These are phyloP conservation scores for Stephanodiscus triporus DNA, from an alignment of 108 stramenopile species.

Conservation along the genomic window DNA sequence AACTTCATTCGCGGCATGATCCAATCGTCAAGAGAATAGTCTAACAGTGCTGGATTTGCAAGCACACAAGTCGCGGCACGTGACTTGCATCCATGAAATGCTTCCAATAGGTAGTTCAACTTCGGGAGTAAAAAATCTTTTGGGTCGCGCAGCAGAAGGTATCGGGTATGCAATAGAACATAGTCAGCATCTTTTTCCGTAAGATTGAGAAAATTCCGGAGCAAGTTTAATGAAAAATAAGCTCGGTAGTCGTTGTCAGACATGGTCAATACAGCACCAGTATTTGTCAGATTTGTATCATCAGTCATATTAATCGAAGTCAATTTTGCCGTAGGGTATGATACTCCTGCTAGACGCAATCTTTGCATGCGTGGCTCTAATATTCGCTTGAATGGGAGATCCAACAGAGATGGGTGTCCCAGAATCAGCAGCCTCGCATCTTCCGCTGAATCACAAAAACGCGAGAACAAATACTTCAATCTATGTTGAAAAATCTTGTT, in stretches of 20 bases:
- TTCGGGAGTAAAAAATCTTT: constrained; percentile 55
- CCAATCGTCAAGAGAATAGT: constrained; percentile 64
- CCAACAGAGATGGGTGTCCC: constrained; percentile 18
- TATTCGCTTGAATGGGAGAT: constrained; percentile 14
- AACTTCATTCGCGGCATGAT: constrained; percentile 65
- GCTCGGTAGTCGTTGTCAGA: constrained; percentile 1
- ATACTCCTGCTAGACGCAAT: constrained; percentile 7
- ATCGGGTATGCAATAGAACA: constrained; percentile 2
- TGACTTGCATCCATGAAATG: constrained; percentile 42
- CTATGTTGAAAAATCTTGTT: constrained; percentile 19
- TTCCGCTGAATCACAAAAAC: constrained; percentile 12
- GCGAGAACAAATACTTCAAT: constrained; percentile 22
- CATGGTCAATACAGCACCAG: constrained; percentile 4
- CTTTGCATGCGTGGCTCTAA: constrained; percentile 26
- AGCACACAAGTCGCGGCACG: constrained; percentile 36
- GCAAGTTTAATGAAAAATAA: constrained; percentile 8
- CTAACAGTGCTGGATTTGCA: constrained; percentile 59
- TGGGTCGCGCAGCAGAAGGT: constrained; percentile 7
- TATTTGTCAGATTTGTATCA: neutral
- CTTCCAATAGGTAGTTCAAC: constrained; percentile 51
- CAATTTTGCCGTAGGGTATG: neutral
- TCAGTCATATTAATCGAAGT: constrained; percentile 14
- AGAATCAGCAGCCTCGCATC: constrained; percentile 17
- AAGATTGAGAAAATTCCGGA: constrained; percentile 7
- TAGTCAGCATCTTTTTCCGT: constrained; percentile 4